phyloP scores from a whole-genome alignment of 176 grass and related monocot genomes.

The Bolboschoenus planiculmis region DNA sequence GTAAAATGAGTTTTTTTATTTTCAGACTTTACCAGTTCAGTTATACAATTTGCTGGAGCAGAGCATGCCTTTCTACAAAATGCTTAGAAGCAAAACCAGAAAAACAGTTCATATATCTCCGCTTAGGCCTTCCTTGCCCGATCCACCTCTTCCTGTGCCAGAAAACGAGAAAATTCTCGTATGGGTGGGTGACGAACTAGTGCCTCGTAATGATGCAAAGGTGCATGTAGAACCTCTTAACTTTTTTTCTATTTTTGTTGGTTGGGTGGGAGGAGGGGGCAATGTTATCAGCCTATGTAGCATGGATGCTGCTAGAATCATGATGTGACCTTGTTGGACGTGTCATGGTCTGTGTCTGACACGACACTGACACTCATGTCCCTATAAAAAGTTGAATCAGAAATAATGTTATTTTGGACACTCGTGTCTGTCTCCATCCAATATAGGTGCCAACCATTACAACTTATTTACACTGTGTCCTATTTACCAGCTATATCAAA shows the following conservation, averaged over 20 bases:
- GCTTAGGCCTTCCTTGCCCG: constrained; percentile 33
- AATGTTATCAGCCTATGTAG: no score
- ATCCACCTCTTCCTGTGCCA: constrained; percentile 80
- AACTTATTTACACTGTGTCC: not conserved
- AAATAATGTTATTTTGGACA: not conserved
- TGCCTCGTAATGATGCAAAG: constrained; percentile 81
- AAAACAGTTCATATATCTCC: constrained; percentile 31
- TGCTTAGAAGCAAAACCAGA: constrained; percentile 61
- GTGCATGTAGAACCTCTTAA: constrained; percentile 34
- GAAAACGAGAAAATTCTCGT: constrained; percentile 87
- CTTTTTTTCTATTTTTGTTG: not conserved
- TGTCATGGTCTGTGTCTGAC: not conserved
- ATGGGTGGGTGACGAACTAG: constrained; percentile 85
- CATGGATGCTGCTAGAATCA: not conserved
- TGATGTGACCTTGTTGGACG: not conserved
- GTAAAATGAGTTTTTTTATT: constrained; percentile 12
- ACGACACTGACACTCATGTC: not conserved
- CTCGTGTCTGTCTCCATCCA: not conserved
- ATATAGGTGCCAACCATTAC: not conserved
- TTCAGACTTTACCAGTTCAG: constrained; percentile 69
- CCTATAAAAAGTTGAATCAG: not conserved
- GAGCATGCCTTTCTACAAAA: constrained; percentile 87
- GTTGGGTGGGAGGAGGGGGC: no score
- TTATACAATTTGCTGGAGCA: constrained; percentile 92
- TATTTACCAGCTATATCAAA: not conserved